Percentiles rank a stretch among this genome's conserved stretches.
These are phyloP conservation scores for Trifolium pratense DNA, from an alignment of 306 rosid genomes.

Conservation along the genomic window DNA sequence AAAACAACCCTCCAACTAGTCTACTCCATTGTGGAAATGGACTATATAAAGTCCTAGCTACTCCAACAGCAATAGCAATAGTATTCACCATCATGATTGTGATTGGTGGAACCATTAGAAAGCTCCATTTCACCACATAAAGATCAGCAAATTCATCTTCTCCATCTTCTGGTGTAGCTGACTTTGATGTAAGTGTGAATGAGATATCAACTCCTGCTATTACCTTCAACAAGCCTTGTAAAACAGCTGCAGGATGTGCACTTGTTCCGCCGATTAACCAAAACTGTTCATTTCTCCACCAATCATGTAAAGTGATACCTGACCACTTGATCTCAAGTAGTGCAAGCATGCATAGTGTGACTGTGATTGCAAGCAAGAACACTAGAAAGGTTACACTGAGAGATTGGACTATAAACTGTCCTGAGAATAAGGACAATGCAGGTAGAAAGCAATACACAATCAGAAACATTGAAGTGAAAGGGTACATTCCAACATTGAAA, in stretches of 20 bases:
- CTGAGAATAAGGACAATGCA: constrained; percentile 76
- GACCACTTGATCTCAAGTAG: constrained; percentile 84
- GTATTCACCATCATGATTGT: constrained; percentile 83
- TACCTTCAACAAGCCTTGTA: constrained; percentile 82
- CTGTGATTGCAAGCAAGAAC: constrained; percentile 71
- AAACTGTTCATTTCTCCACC: constrained; percentile 94
- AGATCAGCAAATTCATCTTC: constrained; percentile 85
- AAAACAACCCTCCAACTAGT: constrained; percentile 82
- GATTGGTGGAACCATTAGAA: constrained; percentile 84
- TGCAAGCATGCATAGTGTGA: constrained; percentile 78
- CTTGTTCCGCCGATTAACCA: constrained; percentile 93
- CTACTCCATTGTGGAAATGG: constrained; percentile 87
- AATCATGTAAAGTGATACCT: constrained; percentile 79
- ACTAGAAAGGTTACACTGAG: constrained; percentile 66
- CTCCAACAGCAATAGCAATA: constrained; percentile 81
- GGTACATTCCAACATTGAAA: constrained; percentile 90
- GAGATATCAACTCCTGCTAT: constrained; percentile 88
- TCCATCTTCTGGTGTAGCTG: constrained; percentile 74
- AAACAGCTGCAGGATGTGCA: constrained; percentile 85
- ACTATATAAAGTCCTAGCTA: constrained; percentile 75
- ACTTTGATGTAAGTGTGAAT: constrained; percentile 80
- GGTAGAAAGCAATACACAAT: constrained; percentile 82
- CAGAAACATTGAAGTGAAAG: constrained; percentile 84
- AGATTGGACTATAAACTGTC: constrained; percentile 78
- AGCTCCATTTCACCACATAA: constrained; percentile 83